Percentiles rank a stretch among this genome's conserved stretches.
Evolutionary conservation across 2,329 filamentous ascomycete genomes (phyloP).

Genomic region (Apiospora aurea): DNA sequence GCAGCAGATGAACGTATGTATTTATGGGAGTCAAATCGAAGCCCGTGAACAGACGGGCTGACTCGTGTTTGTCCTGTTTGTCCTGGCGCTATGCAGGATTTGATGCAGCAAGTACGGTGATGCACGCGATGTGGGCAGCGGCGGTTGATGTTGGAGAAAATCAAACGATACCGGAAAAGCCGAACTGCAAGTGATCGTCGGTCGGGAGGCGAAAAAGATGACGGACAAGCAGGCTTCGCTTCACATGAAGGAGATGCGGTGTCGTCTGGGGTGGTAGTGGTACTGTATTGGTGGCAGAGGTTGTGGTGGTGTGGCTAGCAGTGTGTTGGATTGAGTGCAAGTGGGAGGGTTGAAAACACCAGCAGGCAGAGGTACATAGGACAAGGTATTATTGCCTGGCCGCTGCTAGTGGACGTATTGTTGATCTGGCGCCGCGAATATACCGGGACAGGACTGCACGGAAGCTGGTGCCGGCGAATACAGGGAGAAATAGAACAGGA

Average conservation of each 20-base stretch:
- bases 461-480: slow-evolving; percentile 2
- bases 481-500: neutral
- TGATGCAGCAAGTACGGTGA: neutral
- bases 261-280: slow-evolving; percentile 5
- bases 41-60: slow-evolving; percentile 6
- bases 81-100: slow-evolving; percentile 1
- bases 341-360: slow-evolving; percentile 2
- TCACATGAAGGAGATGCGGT: slow-evolving; percentile 18
- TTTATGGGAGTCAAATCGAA: slow-evolving; percentile 10
- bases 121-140: neutral
- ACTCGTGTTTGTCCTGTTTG: slow-evolving; percentile 9
- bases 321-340: neutral
- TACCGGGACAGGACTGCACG: neutral
- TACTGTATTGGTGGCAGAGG: neutral
- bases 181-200: slow-evolving; percentile 25
- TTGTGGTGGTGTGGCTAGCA: neutral
- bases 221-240: neutral
- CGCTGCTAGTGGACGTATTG: neutral
- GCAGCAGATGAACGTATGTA: neutral
- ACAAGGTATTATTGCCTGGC: slow-evolving; percentile 14
- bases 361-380: neutral
- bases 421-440: slow-evolving; percentile 12
- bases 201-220: slow-evolving; percentile 24
- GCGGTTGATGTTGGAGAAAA: slow-evolving; percentile 22
- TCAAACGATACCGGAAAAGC: slow-evolving; percentile 20